Evolutionary conservation across 805 yeast genomes (phyloP), one percentile per base, ranked within the genome.

Genomic region (Wickerhamomyces strasburgensis): DNA sequence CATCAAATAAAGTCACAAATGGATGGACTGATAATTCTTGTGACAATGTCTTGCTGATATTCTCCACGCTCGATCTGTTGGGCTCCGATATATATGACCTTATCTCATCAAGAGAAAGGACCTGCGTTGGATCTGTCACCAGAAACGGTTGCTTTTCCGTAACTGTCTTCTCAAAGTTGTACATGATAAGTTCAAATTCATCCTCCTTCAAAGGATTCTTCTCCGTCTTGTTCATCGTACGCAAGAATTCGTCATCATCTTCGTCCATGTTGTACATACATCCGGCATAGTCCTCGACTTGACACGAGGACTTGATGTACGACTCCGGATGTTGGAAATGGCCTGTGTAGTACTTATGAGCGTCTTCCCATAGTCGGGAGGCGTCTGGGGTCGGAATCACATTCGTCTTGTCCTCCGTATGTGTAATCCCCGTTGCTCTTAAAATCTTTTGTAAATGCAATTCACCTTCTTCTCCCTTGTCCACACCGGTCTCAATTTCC

Each of bases 311-410:
- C 49, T 87, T 82, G 39, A 93, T 84, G 57, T 88, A 90, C 9
- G 84, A 69, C 15, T 77, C 76, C 0, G 98, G 96, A 43, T 78
- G 80, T 4, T 58, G 58, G 60, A 84, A 90, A 17, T 67, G 61
- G 25, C 83, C 82, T 14, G 62, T 62, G 57, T 93, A 93, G 60
- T 73, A 88, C 48, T 80, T 73, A 6, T 65, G 51, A 27, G 86
- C 94, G 17, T 85, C 95, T 3, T 65, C 60, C 96, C 96, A 89
- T 15, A 75, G 66, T 47, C 72, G 72, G 0, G 94, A 81, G 4
- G 98, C 97, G 67, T 87, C 95, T 0, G 98, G 98, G 0, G 98
- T 93, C 2, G 98, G 98, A 50, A 93, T 93, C 6, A 50, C 53
- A 17, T 57, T 52, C n/a, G 48, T 52, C 4, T 41, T 30, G 10